Evolutionary conservation across 345 rosid species (phyloP), one percentile per base, ranked within the genome.

Genomic region (Eucalyptus tenuipes): DNA sequence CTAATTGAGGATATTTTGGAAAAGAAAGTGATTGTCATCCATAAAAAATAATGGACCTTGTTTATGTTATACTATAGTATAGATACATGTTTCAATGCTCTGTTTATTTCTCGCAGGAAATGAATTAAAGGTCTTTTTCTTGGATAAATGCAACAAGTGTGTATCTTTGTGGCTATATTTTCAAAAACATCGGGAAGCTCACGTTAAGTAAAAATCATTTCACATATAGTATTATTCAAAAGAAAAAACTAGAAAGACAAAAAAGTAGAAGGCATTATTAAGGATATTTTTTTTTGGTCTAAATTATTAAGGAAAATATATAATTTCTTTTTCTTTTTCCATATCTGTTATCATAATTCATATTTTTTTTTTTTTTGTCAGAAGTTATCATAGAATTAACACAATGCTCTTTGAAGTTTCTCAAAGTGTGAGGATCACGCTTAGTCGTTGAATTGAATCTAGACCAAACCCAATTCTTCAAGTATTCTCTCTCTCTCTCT

Each of bases 401-500:
- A 52, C 79, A 31, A 15, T n/a, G 12, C 79, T 66, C 40, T 66
- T 66, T 31, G 22, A 66, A 66, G 37, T 66, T 31, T 66, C 79
- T 66, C 79, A 17, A 64, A 64, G 75, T 9, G 18, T 64, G 20
- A 33, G 8, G 20, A n/a, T n/a, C 75, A 27, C 5, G 10, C 16
- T n/a, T 33, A 64, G 20, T 64, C 1, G 20, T 25, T 50, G 20
- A 31, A 50, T 68, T 45, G 17, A 48, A 87, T 87, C 84, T 15
- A 40, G 88, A 3, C 31, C 48, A 7, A 13, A 53, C 31, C 37
- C 85, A 55, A 42, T 49, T 44, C 48, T 66, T 66, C 82, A 0
- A 57, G 88, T 87, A 59, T 47, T 64, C 53, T 87, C 55, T 87
- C 88, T 45, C 75, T 37, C 18, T 49, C 52, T 47, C 57, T 87